phyloP scores from a whole-genome alignment of 2,329 filamentous ascomycete species.

The Teratosphaeria epicoccoides region DNA sequence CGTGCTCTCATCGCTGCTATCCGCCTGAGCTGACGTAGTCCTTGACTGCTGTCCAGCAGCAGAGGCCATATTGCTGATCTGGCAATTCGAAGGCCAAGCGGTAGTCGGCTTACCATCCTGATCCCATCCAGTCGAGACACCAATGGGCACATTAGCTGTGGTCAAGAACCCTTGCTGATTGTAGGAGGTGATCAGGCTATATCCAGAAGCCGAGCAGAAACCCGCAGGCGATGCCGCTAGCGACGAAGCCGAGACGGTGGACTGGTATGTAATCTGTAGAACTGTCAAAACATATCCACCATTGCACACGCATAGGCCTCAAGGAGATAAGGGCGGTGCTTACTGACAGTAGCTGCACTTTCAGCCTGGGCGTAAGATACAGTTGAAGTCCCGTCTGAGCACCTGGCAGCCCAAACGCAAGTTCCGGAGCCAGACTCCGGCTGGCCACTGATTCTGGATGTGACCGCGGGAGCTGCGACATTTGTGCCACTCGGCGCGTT shows the following conservation, averaged over 20 bases:
- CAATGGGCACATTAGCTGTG: slow-evolving; percentile 31
- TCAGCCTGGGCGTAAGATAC: slow-evolving; percentile 43
- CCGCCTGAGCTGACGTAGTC: not conserved
- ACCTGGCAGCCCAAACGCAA: slow-evolving; percentile 1
- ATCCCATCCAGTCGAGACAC: slow-evolving; percentile 35
- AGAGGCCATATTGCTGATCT: slow-evolving; percentile 5
- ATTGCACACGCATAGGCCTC: slow-evolving; percentile 17
- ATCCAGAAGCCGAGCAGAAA: slow-evolving; percentile 31
- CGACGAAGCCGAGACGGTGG: slow-evolving; percentile 42
- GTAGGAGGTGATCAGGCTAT: slow-evolving; percentile 38
- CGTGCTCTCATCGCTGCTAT: not conserved
- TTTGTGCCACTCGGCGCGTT: slow-evolving; percentile 44
- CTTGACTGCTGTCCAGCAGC: slow-evolving; percentile 4
- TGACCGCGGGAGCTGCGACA: slow-evolving; percentile 47
- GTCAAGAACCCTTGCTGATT: slow-evolving; percentile 42
- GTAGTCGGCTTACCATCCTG: slow-evolving; percentile 36
- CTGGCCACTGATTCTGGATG: slow-evolving; percentile 36
- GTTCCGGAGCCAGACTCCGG: slow-evolving; percentile 1
- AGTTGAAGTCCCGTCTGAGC: slow-evolving; percentile 18
- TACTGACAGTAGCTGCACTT: slow-evolving; percentile 55
- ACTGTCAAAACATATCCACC: slow-evolving; percentile 17
- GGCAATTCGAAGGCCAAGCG: slow-evolving; percentile 16
- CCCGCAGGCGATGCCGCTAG: slow-evolving; percentile 34
- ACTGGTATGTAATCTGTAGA: slow-evolving; percentile 40
- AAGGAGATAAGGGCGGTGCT: slow-evolving; percentile 26